phyloP scores from a whole-genome alignment of 108 stramenopile species.

The Cyclotella kingstonii region DNA sequence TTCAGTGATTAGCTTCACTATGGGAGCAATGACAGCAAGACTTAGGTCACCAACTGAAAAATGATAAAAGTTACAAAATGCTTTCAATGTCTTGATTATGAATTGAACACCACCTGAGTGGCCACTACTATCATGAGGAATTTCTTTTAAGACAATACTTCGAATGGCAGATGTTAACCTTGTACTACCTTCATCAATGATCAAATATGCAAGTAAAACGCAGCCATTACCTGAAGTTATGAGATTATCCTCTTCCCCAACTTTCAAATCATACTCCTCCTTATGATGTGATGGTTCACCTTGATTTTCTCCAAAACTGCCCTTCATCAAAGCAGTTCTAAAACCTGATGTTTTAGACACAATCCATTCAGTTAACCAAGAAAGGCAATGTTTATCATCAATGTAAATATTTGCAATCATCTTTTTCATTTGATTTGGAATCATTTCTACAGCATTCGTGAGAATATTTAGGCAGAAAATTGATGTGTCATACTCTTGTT shows the following conservation, averaged over 20 bases:
- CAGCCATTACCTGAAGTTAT: slow-evolving; percentile 82
- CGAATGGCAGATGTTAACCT: slow-evolving; percentile 32
- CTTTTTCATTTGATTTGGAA: slow-evolving; percentile 23
- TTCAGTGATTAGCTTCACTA: slow-evolving; percentile 62
- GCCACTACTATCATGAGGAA: slow-evolving; percentile 47
- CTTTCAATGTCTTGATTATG: slow-evolving; percentile 74
- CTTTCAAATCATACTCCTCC: slow-evolving; percentile 34
- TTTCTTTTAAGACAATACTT: slow-evolving; percentile 43
- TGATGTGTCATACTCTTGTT: slow-evolving; percentile 51
- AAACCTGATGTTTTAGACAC: slow-evolving; percentile 60
- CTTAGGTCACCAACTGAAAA: slow-evolving; percentile 76
- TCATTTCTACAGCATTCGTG: slow-evolving; percentile 69
- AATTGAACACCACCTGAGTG: slow-evolving; percentile 51
- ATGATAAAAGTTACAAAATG: slow-evolving; percentile 85
- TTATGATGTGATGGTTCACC: neutral
- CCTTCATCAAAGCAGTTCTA: slow-evolving; percentile 56
- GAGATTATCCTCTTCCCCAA: slow-evolving; percentile 69
- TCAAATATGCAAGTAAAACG: slow-evolving; percentile 73
- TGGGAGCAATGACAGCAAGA: slow-evolving; percentile 75
- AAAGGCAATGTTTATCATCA: slow-evolving; percentile 21
- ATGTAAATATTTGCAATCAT: slow-evolving; percentile 19
- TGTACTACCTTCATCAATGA: slow-evolving; percentile 41
- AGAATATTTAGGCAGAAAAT: slow-evolving; percentile 78
- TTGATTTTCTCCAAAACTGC: slow-evolving; percentile 44
- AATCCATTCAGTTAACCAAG: slow-evolving; percentile 68